These are phyloP conservation scores for Penicillium digitatum DNA, from an alignment of 2,329 filamentous ascomycete genomes.

Conservation along the genomic window DNA sequence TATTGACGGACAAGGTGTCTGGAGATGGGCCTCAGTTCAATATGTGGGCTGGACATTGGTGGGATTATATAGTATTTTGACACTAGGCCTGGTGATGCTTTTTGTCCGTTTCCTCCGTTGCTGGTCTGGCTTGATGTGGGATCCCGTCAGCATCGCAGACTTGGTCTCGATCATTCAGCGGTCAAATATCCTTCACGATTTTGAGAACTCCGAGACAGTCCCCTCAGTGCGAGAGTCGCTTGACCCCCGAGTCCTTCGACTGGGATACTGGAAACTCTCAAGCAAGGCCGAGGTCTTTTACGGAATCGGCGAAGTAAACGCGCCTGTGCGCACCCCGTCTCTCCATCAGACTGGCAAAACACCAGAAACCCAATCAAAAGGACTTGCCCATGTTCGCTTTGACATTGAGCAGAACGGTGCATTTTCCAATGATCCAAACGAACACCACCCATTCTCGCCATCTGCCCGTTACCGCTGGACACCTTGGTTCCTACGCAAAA, in stretches of 20 bases:
- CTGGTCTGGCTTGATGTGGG: slow-evolving; percentile 78
- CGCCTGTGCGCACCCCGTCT: slow-evolving; percentile 46
- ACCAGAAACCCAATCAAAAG: slow-evolving; percentile 31
- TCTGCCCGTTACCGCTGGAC: slow-evolving; percentile 63
- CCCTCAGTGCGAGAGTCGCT: slow-evolving; percentile 45
- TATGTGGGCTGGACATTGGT: slow-evolving; percentile 75
- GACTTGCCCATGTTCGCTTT: slow-evolving; percentile 31
- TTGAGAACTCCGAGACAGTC: slow-evolving; percentile 64
- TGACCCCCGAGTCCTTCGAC: slow-evolving; percentile 59
- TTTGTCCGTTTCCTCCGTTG: slow-evolving; percentile 62
- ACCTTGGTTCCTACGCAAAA: slow-evolving; percentile 70
- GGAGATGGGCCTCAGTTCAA: slow-evolving; percentile 77
- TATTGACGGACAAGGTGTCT: slow-evolving; percentile 55
- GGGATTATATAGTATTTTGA: slow-evolving; percentile 65
- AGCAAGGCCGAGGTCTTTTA: slow-evolving; percentile 70
- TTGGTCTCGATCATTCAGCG: slow-evolving; percentile 72
- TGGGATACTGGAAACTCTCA: slow-evolving; percentile 82
- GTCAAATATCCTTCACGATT: slow-evolving; percentile 73
- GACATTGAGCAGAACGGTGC: slow-evolving; percentile 39
- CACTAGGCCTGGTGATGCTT: slow-evolving; percentile 56
- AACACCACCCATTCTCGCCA: slow-evolving; percentile 51
- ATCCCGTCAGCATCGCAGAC: slow-evolving; percentile 76
- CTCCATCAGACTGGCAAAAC: slow-evolving; percentile 31
- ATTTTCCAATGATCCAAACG: slow-evolving; percentile 44
- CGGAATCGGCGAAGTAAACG: slow-evolving; percentile 64